Evolutionary conservation across 148 eudicot genomes (phyloP).

Genomic region (Arctostaphylos glauca): DNA sequence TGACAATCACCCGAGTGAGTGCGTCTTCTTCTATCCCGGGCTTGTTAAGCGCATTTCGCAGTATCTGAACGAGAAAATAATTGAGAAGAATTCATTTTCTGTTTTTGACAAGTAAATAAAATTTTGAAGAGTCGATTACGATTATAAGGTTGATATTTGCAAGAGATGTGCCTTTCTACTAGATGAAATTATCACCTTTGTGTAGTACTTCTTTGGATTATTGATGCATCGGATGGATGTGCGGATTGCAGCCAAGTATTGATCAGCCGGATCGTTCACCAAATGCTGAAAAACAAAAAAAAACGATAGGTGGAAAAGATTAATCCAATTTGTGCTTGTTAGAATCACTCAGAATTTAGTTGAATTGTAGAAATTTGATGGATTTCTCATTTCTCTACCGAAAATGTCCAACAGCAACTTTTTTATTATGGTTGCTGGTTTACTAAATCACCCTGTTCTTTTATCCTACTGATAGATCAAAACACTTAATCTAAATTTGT

Average conservation of each 20-base stretch:
- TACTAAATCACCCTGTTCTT: not conserved
- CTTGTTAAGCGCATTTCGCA: conserved; percentile 56
- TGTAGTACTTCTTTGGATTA: conserved; percentile 67
- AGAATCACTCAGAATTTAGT: not conserved
- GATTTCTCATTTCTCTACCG: not conserved
- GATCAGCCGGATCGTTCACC: conserved; percentile 32
- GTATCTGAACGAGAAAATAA: conserved; percentile 29
- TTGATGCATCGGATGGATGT: conserved; percentile 63
- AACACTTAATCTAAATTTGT: not conserved
- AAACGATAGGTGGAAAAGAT: not conserved
- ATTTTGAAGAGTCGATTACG: conserved; percentile 56
- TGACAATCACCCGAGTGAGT: conserved; percentile 39
- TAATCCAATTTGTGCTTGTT: not conserved
- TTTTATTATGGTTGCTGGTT: not conserved
- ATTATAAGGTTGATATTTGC: conserved; percentile 1
- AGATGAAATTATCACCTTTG: conserved; percentile 37
- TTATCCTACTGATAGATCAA: not conserved
- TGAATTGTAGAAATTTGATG: not conserved
- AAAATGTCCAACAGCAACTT: not conserved
- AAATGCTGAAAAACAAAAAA: conserved; percentile 32
- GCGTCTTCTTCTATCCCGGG: conserved; percentile 71
- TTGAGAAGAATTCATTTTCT: not conserved
- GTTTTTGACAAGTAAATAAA: not conserved
- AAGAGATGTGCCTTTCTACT: not conserved
- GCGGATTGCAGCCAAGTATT: conserved; percentile 45